Base-by-base conservation (phyloP, 345 rosid genomes). In the Euphorbia peplus region DNA sequence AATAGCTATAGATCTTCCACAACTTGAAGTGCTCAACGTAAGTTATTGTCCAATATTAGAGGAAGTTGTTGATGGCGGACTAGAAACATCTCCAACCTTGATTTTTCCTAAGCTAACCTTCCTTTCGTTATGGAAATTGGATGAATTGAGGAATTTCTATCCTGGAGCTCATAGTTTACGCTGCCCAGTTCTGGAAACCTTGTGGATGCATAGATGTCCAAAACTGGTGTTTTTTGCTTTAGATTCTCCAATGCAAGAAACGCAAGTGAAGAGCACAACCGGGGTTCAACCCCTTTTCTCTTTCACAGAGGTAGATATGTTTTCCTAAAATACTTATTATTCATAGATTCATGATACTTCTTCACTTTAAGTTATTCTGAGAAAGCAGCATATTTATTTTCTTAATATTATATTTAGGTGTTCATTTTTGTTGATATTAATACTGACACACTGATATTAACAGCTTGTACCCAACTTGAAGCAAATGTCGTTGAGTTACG, bases 391-490 rank as follows among this genome's bases (percentile, higher is more conserved):
- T 35, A 35, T 35, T 35, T 35, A 3, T 3, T 35, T 35, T 35
- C 3, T 35, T 35, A 8, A 35, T 35, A 8, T 35, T 35, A 8
- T 35, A 35, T 8, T 35, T 35, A 35, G n/a, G n/a, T n/a, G n/a
- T n/a, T 39, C 11, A 39, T 39, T 4, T 8, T 39, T 8, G 42
- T 2, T 4, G 9, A 39, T 39, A 5, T 39, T 39, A 11, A 39
- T 39, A 39, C 9, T 39, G 16, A 47, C 16, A 1, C 14, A 12
- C n/a, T 47, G n/a, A 47, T 47, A 13, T 53, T 53, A n/a, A 0
- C 73, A 80, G 80, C 68, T 32, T 7, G 26, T 73, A 39, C 47
- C 35, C 50, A 60, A 19, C 57, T 55, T 80, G 63, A 69, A 76
- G 46, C 26, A 67, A 8, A 0, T 76, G 19, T 1, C 19, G 4